Evolutionary conservation across 768 basidiomycete species (phyloP), one percentile per base, ranked within the genome.

Genomic region (Crassisporium funariophilum): DNA sequence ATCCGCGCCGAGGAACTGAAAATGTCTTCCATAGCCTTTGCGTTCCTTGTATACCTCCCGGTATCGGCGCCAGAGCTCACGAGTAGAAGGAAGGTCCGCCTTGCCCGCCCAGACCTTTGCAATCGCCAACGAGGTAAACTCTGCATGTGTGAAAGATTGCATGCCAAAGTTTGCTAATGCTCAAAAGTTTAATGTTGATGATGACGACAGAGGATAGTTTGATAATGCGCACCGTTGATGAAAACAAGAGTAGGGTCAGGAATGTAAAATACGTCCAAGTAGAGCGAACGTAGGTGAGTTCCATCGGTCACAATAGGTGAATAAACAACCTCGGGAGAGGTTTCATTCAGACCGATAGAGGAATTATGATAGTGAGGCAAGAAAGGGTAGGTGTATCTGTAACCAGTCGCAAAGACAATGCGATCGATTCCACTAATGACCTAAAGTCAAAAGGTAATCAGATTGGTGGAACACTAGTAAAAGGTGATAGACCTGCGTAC

Each of bases 371-470:
- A 71, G 25, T 74, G 63, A 0, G 70, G 65, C 1, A 77, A 56
- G 67, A 75, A 76, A 5, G 74, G 73, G 55, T 68, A 74, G 0
- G 68, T 64, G 49, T 75, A 73, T n/a, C 69, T 65, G 56, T 65
- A 75, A n/a, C 74, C 74, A 1, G 73, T 72, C 0, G 64, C 66
- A 50, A 73, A 69, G 35, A 74, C 63, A 42, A 74, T 52, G 8
- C 55, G 57, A 49, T 69, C 67, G 21, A 75, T 53, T 8, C 69
- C 69, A 23, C 56, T 58, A 41, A 76, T 54, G 23, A 64, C 49
- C 66, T 65, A 24, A 3, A 23, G 21, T 10, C 4, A 15, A 44
- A 9, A 4, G 25, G 7, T n/a, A 11, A 27, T 9, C 2, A 21
- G 29, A 40, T 25, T 10, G n/a, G 19, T 8, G n/a, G 22, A 17